Evolutionary conservation across 768 basidiomycete genomes (phyloP).

Genomic region (Dacryopinax spathularia): DNA sequence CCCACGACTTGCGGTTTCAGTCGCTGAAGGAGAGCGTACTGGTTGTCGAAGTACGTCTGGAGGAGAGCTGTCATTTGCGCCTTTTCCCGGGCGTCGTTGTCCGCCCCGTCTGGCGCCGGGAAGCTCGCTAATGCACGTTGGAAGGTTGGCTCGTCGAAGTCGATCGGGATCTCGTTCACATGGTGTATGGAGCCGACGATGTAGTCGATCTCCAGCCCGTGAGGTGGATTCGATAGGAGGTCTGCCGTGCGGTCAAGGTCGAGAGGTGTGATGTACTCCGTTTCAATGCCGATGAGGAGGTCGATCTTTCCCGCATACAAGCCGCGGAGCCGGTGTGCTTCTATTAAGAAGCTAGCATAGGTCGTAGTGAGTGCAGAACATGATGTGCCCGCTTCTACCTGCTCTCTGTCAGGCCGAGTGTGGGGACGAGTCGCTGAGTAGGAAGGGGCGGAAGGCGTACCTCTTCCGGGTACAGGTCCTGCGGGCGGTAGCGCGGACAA

Average conservation of each 20-base stretch:
- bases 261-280: constrained; percentile 61
- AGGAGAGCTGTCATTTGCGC: constrained; percentile 22
- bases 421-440: background rate
- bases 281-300: constrained; percentile 82
- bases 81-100: constrained; percentile 9
- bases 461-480: constrained; percentile 93
- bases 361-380: constrained; percentile 40
- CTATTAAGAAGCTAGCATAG: constrained; percentile 58
- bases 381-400: constrained; percentile 39
- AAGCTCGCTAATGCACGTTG: constrained; percentile 40
- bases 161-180: constrained; percentile 75
- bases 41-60: constrained; percentile 68
- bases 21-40: constrained; percentile 51
- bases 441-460: constrained; percentile 30
- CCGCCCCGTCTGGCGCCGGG: constrained; percentile 3
- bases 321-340: constrained; percentile 63
- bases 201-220: constrained; percentile 55
- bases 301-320: constrained; percentile 50
- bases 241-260: constrained; percentile 48
- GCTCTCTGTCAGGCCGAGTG: background rate
- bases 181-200: constrained; percentile 90
- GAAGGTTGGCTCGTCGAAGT: constrained; percentile 71
- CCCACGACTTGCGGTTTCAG: constrained; percentile 82
- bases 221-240: constrained; percentile 31
- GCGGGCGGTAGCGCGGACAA: constrained; percentile 65